A percentile compares a stretch with the other conserved stretches of the same genome.
Evolutionary conservation across 805 yeast species (phyloP).

Genomic region (Limtongozyma cylindracea): DNA sequence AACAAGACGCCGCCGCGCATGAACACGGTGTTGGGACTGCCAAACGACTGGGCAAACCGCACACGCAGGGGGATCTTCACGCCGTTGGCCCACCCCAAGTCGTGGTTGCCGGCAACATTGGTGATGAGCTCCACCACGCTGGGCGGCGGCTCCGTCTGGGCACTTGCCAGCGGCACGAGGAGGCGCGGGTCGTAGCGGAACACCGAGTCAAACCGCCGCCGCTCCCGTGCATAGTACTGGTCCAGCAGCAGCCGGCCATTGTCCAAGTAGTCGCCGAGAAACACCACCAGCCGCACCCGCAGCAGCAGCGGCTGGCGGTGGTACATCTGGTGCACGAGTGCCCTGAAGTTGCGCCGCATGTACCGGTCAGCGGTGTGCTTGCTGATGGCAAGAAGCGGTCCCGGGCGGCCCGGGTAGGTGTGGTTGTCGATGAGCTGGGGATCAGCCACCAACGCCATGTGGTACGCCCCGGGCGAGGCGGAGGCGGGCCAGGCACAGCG

Average conservation of each 20-base stretch:
- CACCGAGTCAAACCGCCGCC: slow-evolving; percentile 8
- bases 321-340: slow-evolving; percentile 6
- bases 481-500: slow-evolving; percentile 9
- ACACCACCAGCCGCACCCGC: slow-evolving; percentile 11
- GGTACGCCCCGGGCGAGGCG: too few species aligned
- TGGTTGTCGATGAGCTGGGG: slow-evolving; percentile 18
- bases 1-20: slow-evolving; percentile 9
- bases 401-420: slow-evolving; percentile 15
- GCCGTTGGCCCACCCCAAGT: slow-evolving; percentile 7
- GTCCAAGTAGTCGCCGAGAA: slow-evolving; percentile 16
- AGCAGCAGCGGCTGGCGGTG: slow-evolving; percentile 11
- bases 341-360: slow-evolving; percentile 12
- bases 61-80: slow-evolving; percentile 5
- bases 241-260: slow-evolving; percentile 12
- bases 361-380: slow-evolving; percentile 16
- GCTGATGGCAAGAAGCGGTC: slow-evolving; percentile 7
- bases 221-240: slow-evolving; percentile 7
- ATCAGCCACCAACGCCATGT: slow-evolving; percentile 13
- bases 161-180: too few species aligned
- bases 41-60: slow-evolving; percentile 9
- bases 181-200: too few species aligned
- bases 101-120: slow-evolving; percentile 9
- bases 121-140: slow-evolving; percentile 7
- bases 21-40: slow-evolving; percentile 6
- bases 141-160: background rate